phyloP scores from a whole-genome alignment of 164 flowering plant genomes.

The Liriodendron chinense region DNA sequence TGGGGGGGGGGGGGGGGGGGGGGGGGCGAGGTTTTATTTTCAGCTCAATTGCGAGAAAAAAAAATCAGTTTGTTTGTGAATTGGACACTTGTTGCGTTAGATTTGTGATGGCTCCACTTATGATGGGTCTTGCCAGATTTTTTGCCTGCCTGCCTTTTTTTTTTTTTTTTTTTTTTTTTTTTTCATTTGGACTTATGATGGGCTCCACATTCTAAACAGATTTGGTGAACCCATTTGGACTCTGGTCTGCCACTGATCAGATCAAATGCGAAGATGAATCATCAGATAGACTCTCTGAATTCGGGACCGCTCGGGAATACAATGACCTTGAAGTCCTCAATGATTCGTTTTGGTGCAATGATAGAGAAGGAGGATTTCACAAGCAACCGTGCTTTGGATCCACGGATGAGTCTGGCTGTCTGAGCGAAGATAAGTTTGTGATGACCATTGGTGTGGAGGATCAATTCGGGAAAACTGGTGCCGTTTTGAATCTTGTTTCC shows the following conservation, averaged over 20 bases:
- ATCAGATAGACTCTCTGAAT: conserved; percentile 70
- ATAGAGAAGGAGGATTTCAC: conserved; percentile 51
- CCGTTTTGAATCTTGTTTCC: conserved; percentile 16
- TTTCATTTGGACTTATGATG: background rate
- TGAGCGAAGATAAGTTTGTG: conserved; percentile 76
- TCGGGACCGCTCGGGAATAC: conserved; percentile 89
- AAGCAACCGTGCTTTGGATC: conserved; percentile 46
- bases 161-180: too few species aligned
- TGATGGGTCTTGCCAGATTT: background rate
- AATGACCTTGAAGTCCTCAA: conserved; percentile 63
- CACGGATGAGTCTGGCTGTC: conserved; percentile 43
- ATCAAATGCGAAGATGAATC: conserved; percentile 53
- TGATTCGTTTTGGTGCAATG: conserved; percentile 58
- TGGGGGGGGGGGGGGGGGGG: too few species aligned
- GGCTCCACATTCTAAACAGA: conserved; percentile 33
- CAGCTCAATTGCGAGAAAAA: background rate
- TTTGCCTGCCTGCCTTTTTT: background rate
- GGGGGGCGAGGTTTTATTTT: background rate
- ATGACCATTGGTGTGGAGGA: conserved; percentile 39
- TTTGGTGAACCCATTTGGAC: conserved; percentile 82
- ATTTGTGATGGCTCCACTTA: background rate
- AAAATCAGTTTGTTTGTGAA: background rate
- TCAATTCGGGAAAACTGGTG: conserved; percentile 17
- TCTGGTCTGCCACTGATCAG: conserved; percentile 29
- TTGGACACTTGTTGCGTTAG: background rate